Conservation (phyloP, 2,329 filamentous ascomycete species). For the Neonectria punicea region DNA sequence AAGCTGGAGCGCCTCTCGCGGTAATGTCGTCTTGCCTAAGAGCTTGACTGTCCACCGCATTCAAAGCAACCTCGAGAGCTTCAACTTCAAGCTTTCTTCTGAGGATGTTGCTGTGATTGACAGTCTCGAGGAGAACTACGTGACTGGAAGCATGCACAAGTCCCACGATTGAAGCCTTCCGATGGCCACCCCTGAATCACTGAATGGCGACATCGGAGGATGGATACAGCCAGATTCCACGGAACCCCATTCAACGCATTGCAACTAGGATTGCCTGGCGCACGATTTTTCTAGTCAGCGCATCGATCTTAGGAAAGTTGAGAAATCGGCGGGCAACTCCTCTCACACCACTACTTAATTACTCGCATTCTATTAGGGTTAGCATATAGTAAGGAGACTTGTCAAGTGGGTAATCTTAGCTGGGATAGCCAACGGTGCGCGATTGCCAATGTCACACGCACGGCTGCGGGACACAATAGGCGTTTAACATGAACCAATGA, state of each 20-base stretch:
- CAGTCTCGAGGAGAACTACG: conserved; percentile 74
- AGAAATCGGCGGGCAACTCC: conserved; percentile 13
- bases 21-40: conserved; percentile 80
- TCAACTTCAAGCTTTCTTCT: conserved; percentile 68
- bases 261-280: conserved; percentile 27
- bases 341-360: conserved; percentile 16
- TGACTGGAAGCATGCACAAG: conserved; percentile 66
- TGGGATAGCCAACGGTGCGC: neutral
- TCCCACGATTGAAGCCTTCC: conserved; percentile 47
- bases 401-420: conserved; percentile 12
- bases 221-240: neutral
- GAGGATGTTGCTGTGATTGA: conserved; percentile 72
- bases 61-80: conserved; percentile 71
- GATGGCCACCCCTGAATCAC: conserved; percentile 8
- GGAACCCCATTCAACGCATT: conserved; percentile 13
- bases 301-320: conserved; percentile 24
- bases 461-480: conserved; percentile 3
- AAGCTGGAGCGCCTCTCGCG: conserved; percentile 81
- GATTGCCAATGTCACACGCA: neutral
- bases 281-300: conserved; percentile 13
- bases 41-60: conserved; percentile 73
- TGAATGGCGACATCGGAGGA: conserved; percentile 17
- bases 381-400: conserved; percentile 5
- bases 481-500: neutral
- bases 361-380: neutral